Conservation (phyloP, 2,329 filamentous ascomycete genomes). For the Alternaria sp. region DNA sequence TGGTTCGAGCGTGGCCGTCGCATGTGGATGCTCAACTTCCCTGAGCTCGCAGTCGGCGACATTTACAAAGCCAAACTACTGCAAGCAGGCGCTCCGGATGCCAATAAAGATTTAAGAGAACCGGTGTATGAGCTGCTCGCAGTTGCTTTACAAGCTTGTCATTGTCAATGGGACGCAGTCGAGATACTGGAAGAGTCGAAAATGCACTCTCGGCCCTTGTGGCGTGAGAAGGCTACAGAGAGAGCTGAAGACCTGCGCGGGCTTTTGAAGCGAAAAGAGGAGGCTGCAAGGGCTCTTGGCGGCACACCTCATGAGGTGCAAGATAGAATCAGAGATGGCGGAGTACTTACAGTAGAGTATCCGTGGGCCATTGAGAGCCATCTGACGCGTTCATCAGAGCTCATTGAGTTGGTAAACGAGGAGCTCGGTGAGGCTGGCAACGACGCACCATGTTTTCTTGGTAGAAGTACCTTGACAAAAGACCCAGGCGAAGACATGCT, state of each 20-base stretch:
- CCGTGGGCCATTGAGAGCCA: constrained; percentile 17
- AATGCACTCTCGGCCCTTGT: background rate
- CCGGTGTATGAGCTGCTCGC: constrained; percentile 14
- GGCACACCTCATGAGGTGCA: constrained; percentile 13
- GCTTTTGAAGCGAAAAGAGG: constrained; percentile 14
- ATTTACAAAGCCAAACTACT: constrained; percentile 41
- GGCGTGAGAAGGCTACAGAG: background rate
- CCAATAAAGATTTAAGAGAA: background rate
- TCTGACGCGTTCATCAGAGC: constrained; percentile 1
- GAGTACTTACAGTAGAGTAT: constrained; percentile 19
- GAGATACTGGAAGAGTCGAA: constrained; percentile 12
- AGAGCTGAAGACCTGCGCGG: constrained; percentile 5
- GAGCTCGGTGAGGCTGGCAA: background rate
- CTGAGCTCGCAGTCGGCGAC: constrained; percentile 41
- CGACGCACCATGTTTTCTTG: constrained; percentile 1
- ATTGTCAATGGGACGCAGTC: constrained; percentile 26
- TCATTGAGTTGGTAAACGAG: constrained; percentile 9
- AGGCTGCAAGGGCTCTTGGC: constrained; percentile 6
- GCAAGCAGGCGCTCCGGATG: constrained; percentile 23
- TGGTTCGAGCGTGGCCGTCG: background rate
- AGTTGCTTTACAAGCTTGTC: constrained; percentile 31
- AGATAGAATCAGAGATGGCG: constrained; percentile 21
- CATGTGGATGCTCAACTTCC: constrained; percentile 23
- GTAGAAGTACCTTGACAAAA: constrained; percentile 5
- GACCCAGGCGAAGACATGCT: constrained; percentile 10